phyloP scores from a whole-genome alignment of 257 asterid species.

The Rubia yunnanensis region DNA sequence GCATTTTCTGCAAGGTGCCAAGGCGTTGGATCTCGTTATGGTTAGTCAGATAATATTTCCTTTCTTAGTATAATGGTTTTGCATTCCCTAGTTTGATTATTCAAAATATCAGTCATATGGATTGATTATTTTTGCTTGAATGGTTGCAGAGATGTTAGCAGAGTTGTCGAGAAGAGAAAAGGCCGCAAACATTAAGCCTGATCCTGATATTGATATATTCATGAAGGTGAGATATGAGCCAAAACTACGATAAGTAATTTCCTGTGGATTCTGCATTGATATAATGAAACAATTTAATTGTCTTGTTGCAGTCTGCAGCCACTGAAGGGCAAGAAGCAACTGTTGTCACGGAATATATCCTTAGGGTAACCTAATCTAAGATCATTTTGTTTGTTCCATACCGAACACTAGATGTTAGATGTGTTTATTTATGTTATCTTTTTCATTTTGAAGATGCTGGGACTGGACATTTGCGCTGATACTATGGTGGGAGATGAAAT shows the following conservation, averaged over 20 bases:
- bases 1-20: conserved; percentile 68
- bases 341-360: conserved; percentile 51
- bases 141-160: conserved; percentile 58
- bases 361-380: conserved; percentile 32
- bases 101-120: background rate
- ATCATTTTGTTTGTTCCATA: background rate
- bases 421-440: background rate
- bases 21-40: conserved; percentile 68
- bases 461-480: conserved; percentile 36
- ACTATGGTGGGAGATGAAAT: conserved; percentile 38
- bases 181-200: conserved; percentile 44
- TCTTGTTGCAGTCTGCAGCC: conserved; percentile 46
- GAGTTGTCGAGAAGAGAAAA: conserved; percentile 50
- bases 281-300: background rate
- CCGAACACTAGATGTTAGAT: background rate
- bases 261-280: background rate
- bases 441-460: conserved; percentile 23
- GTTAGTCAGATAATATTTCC: conserved; percentile 22
- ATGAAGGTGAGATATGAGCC: conserved; percentile 33
- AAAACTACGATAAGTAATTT: background rate
- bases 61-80: background rate
- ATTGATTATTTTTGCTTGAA: conserved; percentile 1
- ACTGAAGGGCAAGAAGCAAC: conserved; percentile 57
- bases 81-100: background rate
- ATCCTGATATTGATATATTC: conserved; percentile 37